Evolutionary conservation across 805 yeast genomes (phyloP), one percentile per base, ranked within the genome.

Genomic region (Lipomyces orientalis): DNA sequence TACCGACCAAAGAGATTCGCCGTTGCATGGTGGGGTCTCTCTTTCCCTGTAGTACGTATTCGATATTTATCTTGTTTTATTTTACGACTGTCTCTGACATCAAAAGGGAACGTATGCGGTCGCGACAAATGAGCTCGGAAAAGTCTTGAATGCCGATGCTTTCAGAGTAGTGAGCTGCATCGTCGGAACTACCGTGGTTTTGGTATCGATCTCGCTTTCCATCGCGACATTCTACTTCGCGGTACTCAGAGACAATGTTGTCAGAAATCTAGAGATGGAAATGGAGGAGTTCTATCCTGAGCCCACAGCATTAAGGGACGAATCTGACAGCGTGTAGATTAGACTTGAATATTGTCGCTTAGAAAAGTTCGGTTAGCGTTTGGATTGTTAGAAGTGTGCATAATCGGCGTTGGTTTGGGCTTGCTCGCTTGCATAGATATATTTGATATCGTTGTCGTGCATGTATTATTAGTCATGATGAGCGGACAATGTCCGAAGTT

Each of bases 1-100:
- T 74, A 75, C 43, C 83, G 83, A 0, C 74, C 77, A 3, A 77
- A 76, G 22, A 64, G 71, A 39, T 88, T 86, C 79, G 79, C 81
- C 35, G 81, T 82, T 70, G 83, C 85, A 0, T 87, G 87, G 86
- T 90, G 97, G 97, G 87, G 93, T 19, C 85, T 90, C 81, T 90
- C 97, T 70, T 93, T 93, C 88, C 97, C 97, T 3, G 74, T 92
- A 54, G 69, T 62, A 64, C 25, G 61, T 37, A 12, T 9, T 16
- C 0, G 1, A 16, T 1, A 1, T 49, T 31, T 12, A 33, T 51
- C 51, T 3, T 12, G 10, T 22, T 25, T 57, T 12, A n/a, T 22
- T 25, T 57, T 31, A 9, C 54, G 65, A 35, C 12, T 16, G 19
- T 5, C 19, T 5, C 9, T 19, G 25, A n/a, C 19, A 8, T 12